These are phyloP conservation scores for Prunus armeniaca DNA, from an alignment of 306 rosid species.

Conservation along the genomic window DNA sequence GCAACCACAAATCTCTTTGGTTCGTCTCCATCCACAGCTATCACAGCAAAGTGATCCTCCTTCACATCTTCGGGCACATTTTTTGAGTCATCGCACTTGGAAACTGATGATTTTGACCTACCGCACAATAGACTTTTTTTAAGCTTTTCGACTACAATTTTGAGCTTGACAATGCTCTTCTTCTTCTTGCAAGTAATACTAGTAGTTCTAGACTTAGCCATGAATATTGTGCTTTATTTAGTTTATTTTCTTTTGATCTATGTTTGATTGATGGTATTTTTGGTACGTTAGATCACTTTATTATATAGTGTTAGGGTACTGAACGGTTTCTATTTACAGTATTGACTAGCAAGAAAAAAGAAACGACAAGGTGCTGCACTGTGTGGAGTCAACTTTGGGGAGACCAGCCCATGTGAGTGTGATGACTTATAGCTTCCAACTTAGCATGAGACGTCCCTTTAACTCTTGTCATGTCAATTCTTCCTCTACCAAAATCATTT, in stretches of 20 bases:
- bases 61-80: conserved; percentile 69
- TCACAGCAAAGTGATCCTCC: conserved; percentile 84
- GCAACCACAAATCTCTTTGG: conserved; percentile 69
- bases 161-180: conserved; percentile 51
- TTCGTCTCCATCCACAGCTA: conserved; percentile 47
- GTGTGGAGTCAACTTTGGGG: conserved; percentile 12
- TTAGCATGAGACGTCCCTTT: conserved; percentile 1
- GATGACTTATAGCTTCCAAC: conserved; percentile 26
- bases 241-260: not conserved
- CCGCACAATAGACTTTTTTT: conserved; percentile 46
- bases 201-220: conserved; percentile 42
- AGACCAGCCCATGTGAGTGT: conserved; percentile 66
- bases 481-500: not conserved
- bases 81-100: not conserved
- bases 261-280: not conserved
- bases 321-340: too few species aligned
- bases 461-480: not conserved
- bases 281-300: not conserved
- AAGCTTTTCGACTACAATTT: conserved; percentile 53
- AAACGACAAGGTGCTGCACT: conserved; percentile 11
- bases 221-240: not conserved
- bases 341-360: not conserved
- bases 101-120: conserved; percentile 21
- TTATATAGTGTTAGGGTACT: conserved; percentile 23
- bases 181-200: conserved; percentile 34